Conservation (phyloP, 768 basidiomycete genomes). For the Sporobolomyces roseus region DNA sequence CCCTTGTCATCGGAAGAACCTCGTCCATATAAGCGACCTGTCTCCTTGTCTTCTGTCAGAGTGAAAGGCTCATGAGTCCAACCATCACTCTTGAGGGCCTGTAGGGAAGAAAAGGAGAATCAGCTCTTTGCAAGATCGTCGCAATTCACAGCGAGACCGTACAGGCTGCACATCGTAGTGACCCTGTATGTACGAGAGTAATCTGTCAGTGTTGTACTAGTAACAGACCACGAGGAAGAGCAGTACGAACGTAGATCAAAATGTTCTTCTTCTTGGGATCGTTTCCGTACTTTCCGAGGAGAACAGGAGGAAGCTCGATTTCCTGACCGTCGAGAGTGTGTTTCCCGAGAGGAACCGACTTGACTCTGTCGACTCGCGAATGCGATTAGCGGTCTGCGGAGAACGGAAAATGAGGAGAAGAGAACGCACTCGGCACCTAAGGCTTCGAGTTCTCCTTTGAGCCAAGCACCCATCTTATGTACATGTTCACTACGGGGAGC, state of each 20-base stretch:
- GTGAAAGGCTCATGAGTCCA: slow-evolving; percentile 84
- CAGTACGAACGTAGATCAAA: slow-evolving; percentile 62
- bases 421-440: slow-evolving; percentile 56
- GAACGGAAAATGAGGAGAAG: not conserved
- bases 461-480: slow-evolving; percentile 70
- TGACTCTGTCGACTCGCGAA: slow-evolving; percentile 55
- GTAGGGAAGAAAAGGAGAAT: not conserved
- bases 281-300: slow-evolving; percentile 74
- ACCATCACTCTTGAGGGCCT: slow-evolving; percentile 62
- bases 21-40: slow-evolving; percentile 69
- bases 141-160: slow-evolving; percentile 4
- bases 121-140: not conserved
- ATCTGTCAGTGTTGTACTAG: not conserved
- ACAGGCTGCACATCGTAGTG: slow-evolving; percentile 96
- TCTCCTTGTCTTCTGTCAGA: slow-evolving; percentile 58
- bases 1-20: slow-evolving; percentile 87
- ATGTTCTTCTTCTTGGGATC: slow-evolving; percentile 90
- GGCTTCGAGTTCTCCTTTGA: slow-evolving; percentile 66
- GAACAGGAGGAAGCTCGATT: slow-evolving; percentile 71
- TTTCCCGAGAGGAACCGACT: slow-evolving; percentile 68
- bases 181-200: slow-evolving; percentile 7
- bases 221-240: not conserved
- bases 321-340: slow-evolving; percentile 69
- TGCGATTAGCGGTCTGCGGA: not conserved
- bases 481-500: slow-evolving; percentile 22